Evolutionary conservation across 805 yeast species (phyloP).

Genomic region (Metschnikowia shivogae): DNA sequence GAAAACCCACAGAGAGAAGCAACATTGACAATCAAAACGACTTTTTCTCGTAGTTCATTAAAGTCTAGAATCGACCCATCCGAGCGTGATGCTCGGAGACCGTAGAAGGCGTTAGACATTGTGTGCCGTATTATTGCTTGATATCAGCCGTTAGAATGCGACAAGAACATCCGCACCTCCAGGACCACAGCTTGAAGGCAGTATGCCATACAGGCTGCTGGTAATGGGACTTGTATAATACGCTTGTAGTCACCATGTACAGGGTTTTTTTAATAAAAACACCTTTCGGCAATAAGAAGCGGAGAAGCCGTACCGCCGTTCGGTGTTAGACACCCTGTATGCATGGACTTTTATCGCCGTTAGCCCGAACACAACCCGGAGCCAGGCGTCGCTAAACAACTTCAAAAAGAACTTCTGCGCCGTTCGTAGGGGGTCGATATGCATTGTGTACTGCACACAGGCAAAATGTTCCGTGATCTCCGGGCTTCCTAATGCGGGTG

Average conservation of each 20-base stretch:
- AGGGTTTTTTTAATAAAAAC: too few species aligned
- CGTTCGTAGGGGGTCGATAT: too few species aligned
- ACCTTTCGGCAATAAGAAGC: too few species aligned
- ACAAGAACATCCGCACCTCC: conserved; percentile 1
- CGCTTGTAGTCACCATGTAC: too few species aligned
- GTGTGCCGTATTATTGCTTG: neutral
- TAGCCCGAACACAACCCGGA: neutral
- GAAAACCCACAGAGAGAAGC: conserved; percentile 21
- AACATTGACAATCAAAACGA: conserved; percentile 25
- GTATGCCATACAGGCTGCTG: too few species aligned
- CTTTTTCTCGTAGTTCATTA: conserved; percentile 16
- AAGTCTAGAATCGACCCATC: conserved; percentile 10
- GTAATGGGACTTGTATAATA: too few species aligned
- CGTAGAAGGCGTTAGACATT: conserved; percentile 4
- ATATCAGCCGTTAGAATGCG: neutral
- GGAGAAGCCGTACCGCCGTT: too few species aligned
- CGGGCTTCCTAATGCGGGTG: conserved; percentile 1
- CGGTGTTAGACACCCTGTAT: too few species aligned
- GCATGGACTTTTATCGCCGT: too few species aligned
- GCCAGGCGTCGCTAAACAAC: neutral
- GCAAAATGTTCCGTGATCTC: conserved; percentile 1
- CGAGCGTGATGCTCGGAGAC: neutral
- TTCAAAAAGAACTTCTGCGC: too few species aligned
- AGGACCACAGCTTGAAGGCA: too few species aligned
- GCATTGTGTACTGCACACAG: neutral